Conservation (phyloP, 345 rosid species). For the Garcia nutans region DNA sequence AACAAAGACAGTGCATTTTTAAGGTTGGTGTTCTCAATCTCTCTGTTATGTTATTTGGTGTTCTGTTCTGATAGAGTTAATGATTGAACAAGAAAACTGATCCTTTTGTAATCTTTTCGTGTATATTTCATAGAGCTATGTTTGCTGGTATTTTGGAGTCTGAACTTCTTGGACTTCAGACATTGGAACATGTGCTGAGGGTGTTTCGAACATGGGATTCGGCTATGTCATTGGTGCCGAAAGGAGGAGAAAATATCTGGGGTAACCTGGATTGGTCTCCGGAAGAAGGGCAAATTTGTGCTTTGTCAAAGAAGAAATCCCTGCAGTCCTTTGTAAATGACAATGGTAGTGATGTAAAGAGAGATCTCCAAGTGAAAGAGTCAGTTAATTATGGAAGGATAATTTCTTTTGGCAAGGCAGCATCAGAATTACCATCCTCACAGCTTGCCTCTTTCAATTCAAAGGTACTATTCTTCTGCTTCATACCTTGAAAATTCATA, state of each 20-base stretch:
- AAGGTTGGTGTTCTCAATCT: slow-evolving; percentile 41
- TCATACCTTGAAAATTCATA: background rate
- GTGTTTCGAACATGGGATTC: slow-evolving; percentile 79
- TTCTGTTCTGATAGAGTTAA: background rate
- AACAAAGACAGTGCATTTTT: slow-evolving; percentile 51
- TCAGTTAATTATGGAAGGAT: slow-evolving; percentile 57
- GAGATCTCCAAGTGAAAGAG: slow-evolving; percentile 38
- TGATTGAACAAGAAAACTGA: background rate
- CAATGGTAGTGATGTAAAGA: slow-evolving; percentile 25
- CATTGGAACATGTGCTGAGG: slow-evolving; percentile 55
- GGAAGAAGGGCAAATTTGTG: slow-evolving; percentile 50
- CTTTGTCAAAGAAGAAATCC: slow-evolving; percentile 35
- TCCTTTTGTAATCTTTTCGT: slow-evolving; percentile 14
- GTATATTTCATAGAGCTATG: slow-evolving; percentile 45
- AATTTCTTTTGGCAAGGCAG: slow-evolving; percentile 57
- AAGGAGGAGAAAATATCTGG: slow-evolving; percentile 82
- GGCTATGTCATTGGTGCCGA: slow-evolving; percentile 56
- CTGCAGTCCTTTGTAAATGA: slow-evolving; percentile 20
- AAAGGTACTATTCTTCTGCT: slow-evolving; percentile 31
- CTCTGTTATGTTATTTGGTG: background rate
- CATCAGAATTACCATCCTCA: slow-evolving; percentile 46
- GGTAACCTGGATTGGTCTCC: slow-evolving; percentile 61
- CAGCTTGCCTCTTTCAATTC: slow-evolving; percentile 36
- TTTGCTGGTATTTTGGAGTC: slow-evolving; percentile 50
- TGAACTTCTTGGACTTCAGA: slow-evolving; percentile 53